Evolutionary conservation across 2,329 filamentous ascomycete species (phyloP).

Genomic region (Penicillium sp.): DNA sequence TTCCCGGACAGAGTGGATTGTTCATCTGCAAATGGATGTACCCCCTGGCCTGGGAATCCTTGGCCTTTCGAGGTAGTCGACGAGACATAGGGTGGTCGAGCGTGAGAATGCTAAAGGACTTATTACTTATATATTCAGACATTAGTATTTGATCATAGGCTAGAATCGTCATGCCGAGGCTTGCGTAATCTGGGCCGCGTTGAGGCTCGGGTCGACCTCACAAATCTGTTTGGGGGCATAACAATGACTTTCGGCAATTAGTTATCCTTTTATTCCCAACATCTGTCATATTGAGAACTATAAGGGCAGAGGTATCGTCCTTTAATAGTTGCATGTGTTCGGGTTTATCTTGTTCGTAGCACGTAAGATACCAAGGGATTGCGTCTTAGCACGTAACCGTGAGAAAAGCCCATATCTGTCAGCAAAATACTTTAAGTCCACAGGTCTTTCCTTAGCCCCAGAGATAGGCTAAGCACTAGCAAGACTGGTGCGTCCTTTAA

Average conservation of each 20-base stretch:
- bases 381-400: slow-evolving; percentile 6
- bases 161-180: too few relatives aligned
- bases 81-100: not conserved
- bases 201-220: not conserved
- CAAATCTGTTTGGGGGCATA: not conserved
- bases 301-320: not conserved
- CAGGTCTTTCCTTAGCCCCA: not conserved
- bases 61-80: not conserved
- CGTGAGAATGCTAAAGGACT: too few relatives aligned
- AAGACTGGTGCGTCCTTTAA: not conserved
- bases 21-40: not conserved
- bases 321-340: not conserved
- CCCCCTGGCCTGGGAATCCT: too few relatives aligned
- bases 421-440: not conserved
- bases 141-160: not conserved
- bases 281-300: not conserved
- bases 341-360: slow-evolving; percentile 9
- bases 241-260: not conserved
- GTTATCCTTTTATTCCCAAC: not conserved
- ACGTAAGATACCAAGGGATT: not conserved
- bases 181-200: not conserved
- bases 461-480: not conserved
- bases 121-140: not conserved
- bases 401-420: not conserved
- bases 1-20: not conserved